Evolutionary conservation across 2,329 filamentous ascomycete species (phyloP), one percentile per base, ranked within the genome.

Genomic region (Fusarium udum): DNA sequence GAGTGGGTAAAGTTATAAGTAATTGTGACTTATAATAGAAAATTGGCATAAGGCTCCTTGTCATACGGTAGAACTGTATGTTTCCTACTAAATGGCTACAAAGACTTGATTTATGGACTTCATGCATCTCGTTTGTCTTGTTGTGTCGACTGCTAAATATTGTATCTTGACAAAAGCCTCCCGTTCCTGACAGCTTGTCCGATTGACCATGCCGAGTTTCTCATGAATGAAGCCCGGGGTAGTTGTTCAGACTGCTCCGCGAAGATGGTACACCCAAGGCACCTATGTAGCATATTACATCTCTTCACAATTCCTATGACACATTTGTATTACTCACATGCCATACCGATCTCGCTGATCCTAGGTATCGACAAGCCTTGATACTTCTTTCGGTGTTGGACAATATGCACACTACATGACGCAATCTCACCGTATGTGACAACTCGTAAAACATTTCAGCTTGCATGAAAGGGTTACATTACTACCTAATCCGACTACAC

Each of bases 101-200:
- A 22, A 14, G 20, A 34, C 13, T 22, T 13, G 6, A 39, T 22
- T 6, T 34, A 34, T 8, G 0, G 20, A 26, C 6, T 39, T 15
- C 1, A 40, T 15, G 6, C 4, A 42, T n/a, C 6, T 32, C 1
- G 15, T 31, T 32, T 31, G 2, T 18, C 7, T 32, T 16, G 1
- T 1, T 0, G 8, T 18, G 1, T n/a, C 15, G 14, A 16, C 8
- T 3, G 1, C 18, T 5, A 8, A 32, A 4, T 13, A 26, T 26
- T 26, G 6, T 26, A 26, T 26, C 26, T 26, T 26, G 4, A 26
- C 4, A 26, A 26, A 26, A 26, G 6, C 26, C 26, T 4, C 26
- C 26, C 26, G 4, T 26, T 4, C 26, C 26, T 26, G 26, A 26
- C 26, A 26, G 4, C 26, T 26, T 26, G 26, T 26, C 26, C 26